phyloP scores from a whole-genome alignment of 225 moss, liverwort and hornwort genomes.

The Bryum argenteum region DNA sequence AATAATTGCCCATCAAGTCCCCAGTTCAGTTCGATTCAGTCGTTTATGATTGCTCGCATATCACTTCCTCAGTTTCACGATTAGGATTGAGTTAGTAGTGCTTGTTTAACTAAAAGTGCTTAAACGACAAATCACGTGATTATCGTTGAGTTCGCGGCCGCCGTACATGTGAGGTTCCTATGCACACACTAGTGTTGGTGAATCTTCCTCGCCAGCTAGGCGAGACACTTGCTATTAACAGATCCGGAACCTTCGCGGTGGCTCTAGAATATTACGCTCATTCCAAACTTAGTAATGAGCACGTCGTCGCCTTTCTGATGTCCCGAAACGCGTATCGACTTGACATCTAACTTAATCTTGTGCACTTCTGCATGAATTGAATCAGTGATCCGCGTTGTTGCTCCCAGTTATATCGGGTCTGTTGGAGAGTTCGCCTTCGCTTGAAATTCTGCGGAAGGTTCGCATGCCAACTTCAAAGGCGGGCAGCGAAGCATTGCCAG shows the following conservation, averaged over 20 bases:
- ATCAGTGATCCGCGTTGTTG: background rate
- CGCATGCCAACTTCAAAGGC: background rate
- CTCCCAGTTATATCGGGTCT: background rate
- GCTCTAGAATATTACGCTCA: background rate
- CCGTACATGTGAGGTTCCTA: background rate
- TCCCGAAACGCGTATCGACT: background rate
- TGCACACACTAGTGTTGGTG: background rate
- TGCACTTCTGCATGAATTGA: background rate
- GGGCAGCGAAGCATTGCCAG: background rate
- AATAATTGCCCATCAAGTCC: conserved; percentile 18
- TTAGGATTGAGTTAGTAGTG: background rate
- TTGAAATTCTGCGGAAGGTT: background rate
- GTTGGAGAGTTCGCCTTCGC: background rate
- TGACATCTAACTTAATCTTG: background rate
- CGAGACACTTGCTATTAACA: background rate
- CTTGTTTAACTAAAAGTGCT: background rate
- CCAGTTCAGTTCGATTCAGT: background rate
- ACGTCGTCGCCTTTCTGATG: background rate
- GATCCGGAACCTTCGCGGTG: background rate
- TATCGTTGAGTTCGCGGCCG: background rate
- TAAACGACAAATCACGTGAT: background rate
- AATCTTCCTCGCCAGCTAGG: background rate
- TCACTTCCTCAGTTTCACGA: background rate
- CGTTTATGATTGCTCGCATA: background rate
- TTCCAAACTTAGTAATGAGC: background rate